Evolutionary conservation across 345 rosid genomes (phyloP).

Genomic region (Brassica incana): DNA sequence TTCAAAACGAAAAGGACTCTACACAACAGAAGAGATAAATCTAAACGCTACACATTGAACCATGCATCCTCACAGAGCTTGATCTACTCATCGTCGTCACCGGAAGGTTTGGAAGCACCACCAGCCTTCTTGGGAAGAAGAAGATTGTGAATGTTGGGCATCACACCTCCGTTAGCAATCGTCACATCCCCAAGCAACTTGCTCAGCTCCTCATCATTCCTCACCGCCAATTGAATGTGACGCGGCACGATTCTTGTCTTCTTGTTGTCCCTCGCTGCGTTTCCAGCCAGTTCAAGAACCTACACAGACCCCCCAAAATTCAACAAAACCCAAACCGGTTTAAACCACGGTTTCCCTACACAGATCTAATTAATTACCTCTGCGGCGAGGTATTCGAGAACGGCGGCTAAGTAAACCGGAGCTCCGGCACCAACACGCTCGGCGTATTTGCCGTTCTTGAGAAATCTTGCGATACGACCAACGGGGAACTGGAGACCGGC

Average conservation of each 20-base stretch:
- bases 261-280: slow-evolving; percentile 92
- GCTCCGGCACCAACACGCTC: slow-evolving; percentile 96
- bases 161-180: slow-evolving; percentile 90
- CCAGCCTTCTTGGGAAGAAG: slow-evolving; percentile 88
- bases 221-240: slow-evolving; percentile 83
- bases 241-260: slow-evolving; percentile 89
- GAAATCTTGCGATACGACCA: slow-evolving; percentile 93
- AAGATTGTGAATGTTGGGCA: slow-evolving; percentile 94
- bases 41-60: slow-evolving; percentile 2
- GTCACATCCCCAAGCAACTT: slow-evolving; percentile 91
- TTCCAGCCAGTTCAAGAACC: slow-evolving; percentile 90
- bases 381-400: slow-evolving; percentile 94
- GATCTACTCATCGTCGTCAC: slow-evolving; percentile 56
- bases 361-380: slow-evolving; percentile 48
- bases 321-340: neutral
- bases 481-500: slow-evolving; percentile 95
- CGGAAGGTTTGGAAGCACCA: slow-evolving; percentile 45
- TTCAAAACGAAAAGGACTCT: neutral
- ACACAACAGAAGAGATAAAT: neutral
- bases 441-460: slow-evolving; percentile 91
- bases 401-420: slow-evolving; percentile 91
- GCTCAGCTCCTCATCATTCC: slow-evolving; percentile 91
- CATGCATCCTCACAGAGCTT: neutral
- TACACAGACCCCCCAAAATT: neutral
- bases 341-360: neutral